Evolutionary conservation across 768 basidiomycete species (phyloP).

Genomic region (Terana coerulea): DNA sequence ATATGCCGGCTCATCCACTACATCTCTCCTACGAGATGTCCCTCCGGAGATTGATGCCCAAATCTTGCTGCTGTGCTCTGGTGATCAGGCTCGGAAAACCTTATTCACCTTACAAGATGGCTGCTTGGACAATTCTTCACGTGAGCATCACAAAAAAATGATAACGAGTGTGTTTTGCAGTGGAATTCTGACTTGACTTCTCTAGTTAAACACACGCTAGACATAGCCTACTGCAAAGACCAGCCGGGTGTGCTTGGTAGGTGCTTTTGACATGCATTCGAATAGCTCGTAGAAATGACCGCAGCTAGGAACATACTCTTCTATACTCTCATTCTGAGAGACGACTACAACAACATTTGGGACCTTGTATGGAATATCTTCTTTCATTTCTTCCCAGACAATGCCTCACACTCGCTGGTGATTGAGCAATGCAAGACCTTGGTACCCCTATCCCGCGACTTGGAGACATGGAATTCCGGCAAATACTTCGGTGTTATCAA

Average conservation of each 20-base stretch:
- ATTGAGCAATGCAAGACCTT: slow-evolving; percentile 38
- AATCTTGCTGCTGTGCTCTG: slow-evolving; percentile 51
- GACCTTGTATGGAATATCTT: slow-evolving; percentile 41
- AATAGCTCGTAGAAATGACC: neutral
- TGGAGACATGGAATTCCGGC: slow-evolving; percentile 36
- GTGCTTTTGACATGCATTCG: neutral
- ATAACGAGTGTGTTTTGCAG: neutral
- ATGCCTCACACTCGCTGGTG: slow-evolving; percentile 30
- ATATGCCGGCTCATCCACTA: slow-evolving; percentile 54
- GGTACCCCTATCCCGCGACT: slow-evolving; percentile 26
- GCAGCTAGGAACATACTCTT: slow-evolving; percentile 48
- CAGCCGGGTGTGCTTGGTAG: slow-evolving; percentile 45
- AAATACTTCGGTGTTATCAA: slow-evolving; percentile 34
- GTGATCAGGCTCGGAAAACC: slow-evolving; percentile 52
- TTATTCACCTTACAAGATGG: slow-evolving; percentile 43
- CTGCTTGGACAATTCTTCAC: neutral
- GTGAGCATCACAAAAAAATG: slow-evolving; percentile 17
- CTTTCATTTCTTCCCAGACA: slow-evolving; percentile 44
- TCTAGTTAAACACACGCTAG: slow-evolving; percentile 28
- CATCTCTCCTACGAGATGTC: slow-evolving; percentile 44
- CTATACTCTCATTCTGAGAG: slow-evolving; percentile 38
- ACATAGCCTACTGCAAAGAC: slow-evolving; percentile 49
- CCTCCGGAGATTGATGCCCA: slow-evolving; percentile 43
- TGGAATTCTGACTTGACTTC: neutral
- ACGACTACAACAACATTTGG: slow-evolving; percentile 7